Evolutionary conservation across 176 grass and related monocot species (phyloP), one percentile per base, ranked within the genome.

Genomic region (Carex parvula): DNA sequence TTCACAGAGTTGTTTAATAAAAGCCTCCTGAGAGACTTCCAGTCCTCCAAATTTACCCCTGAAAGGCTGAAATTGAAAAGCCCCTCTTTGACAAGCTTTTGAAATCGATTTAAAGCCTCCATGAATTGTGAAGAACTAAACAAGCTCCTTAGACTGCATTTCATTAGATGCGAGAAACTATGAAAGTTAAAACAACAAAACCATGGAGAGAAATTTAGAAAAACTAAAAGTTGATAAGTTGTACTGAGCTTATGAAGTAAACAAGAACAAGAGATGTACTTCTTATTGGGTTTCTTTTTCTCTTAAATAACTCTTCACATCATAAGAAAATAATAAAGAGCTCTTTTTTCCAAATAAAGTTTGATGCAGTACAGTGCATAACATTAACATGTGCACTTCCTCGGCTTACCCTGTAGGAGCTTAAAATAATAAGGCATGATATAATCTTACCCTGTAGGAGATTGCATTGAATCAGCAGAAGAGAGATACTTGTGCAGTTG

Each of bases 61-160:
- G 70, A 81, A 24, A 74, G 73, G 32, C 77, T 87, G n/a, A 85
- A 81, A 83, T 88, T 81, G 54, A 90, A 82, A 77, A 84, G 79
- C 56, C 90, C 92, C 82, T 94, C 86, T 80, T 64, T 73, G 84
- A 94, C 85, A 65, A 92, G 80, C 82, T 67, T 82, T 76, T 90
- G 90, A 67, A 90, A 92, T 79, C 59, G 70, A 63, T 83, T 67
- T 70, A 90, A 88, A 86, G 92, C 84, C 79, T 92, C 88, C 24
- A 37, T 53, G 80, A 94, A 94, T 63, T 94, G 84, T 8, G 87
- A 15, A 83, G 85, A 91, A 82, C 48, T 87, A 70, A 94, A 92
- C 92, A 94, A 88, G 50, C 67, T 87, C 86, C 81, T 87, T 63
- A 94, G 69, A 80, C 90, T 92, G 86, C 82, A 85, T 48, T 83